These are phyloP conservation scores for Athelia psychrophila DNA, from an alignment of 1,284 basidiomycete genomes.

Conservation along the genomic window DNA sequence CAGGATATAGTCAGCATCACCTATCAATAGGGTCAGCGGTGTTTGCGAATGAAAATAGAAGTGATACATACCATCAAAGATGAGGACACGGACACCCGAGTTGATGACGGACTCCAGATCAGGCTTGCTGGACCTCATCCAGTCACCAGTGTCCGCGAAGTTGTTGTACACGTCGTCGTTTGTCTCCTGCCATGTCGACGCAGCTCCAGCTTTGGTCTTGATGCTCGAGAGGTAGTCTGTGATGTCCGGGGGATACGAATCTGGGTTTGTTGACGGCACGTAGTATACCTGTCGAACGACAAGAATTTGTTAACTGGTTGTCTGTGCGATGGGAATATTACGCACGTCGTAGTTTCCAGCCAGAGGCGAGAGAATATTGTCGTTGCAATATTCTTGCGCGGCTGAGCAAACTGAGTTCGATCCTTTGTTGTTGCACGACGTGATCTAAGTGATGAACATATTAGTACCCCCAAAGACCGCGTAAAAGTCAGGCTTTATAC, in stretches of 20 bases:
- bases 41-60: too few relatives aligned
- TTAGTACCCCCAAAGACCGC: too few relatives aligned
- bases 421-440: slow-evolving; percentile 44
- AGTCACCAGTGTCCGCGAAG: slow-evolving; percentile 58
- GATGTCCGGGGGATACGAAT: slow-evolving; percentile 54
- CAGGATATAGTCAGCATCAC: slow-evolving; percentile 48
- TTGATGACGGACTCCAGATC: slow-evolving; percentile 58
- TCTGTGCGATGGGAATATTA: background rate
- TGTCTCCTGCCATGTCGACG: slow-evolving; percentile 43
- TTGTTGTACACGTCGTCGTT: slow-evolving; percentile 49
- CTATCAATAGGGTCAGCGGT: too few relatives aligned
- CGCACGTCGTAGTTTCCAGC: slow-evolving; percentile 40
- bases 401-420: slow-evolving; percentile 45
- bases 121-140: slow-evolving; percentile 59
- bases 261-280: slow-evolving; percentile 43
- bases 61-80: slow-evolving; percentile 37
- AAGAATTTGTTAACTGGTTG: too few relatives aligned
- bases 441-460: slow-evolving; percentile 47
- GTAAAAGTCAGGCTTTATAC: too few relatives aligned
- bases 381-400: slow-evolving; percentile 57
- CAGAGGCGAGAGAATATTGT: slow-evolving; percentile 45
- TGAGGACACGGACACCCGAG: slow-evolving; percentile 49
- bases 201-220: slow-evolving; percentile 45
- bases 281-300: slow-evolving; percentile 42
- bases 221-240: slow-evolving; percentile 38